Percentiles rank a stretch among this genome's conserved stretches.
Conservation (phyloP, 495 filamentous ascomycete species). For the Barbatosphaeria neglecta region DNA sequence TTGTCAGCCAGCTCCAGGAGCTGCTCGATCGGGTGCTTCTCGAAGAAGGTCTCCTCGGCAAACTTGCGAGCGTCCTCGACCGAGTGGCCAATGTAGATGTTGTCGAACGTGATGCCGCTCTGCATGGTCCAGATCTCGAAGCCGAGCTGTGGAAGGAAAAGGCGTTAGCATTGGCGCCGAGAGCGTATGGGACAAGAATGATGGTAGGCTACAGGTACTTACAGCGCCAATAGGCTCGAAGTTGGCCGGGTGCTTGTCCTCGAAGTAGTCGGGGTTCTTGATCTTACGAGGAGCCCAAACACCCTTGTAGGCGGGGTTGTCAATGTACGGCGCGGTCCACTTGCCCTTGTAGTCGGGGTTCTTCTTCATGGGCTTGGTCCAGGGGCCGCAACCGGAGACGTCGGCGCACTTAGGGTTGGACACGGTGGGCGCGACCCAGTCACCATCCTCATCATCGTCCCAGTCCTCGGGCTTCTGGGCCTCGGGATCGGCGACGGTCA, state of each 20-base stretch:
- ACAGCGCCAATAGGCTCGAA: slow-evolving; percentile 97
- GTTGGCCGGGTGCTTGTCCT: slow-evolving; percentile 95
- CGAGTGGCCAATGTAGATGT: slow-evolving; percentile 99
- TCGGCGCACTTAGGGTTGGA: slow-evolving; percentile 94
- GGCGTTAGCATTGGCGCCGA: slow-evolving; percentile 13
- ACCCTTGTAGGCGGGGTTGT: slow-evolving; percentile 99
- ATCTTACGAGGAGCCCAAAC: slow-evolving; percentile 92
- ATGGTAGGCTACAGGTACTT: too few relatives aligned
- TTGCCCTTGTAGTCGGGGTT: slow-evolving; percentile 99
- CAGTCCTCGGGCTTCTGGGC: slow-evolving; percentile 98
- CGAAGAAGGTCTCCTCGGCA: slow-evolving; percentile 81
- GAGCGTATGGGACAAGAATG: too few relatives aligned
- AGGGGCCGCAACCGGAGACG: slow-evolving; percentile 86
- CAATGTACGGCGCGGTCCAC: slow-evolving; percentile 87
- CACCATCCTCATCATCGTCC: slow-evolving; percentile 99
- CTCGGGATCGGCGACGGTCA: slow-evolving; percentile 83
- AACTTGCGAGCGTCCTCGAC: slow-evolving; percentile 84
- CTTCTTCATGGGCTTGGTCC: slow-evolving; percentile 83
- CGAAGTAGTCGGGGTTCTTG: slow-evolving; percentile 89
- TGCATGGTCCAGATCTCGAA: slow-evolving; percentile 99
- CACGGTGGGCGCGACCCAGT: slow-evolving; percentile 90
- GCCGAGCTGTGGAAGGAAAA: slow-evolving; percentile 50
- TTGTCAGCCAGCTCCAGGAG: slow-evolving; percentile 69
- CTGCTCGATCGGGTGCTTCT: slow-evolving; percentile 81
- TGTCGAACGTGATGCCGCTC: slow-evolving; percentile 96